Evolutionary conservation across 139 green algal species (phyloP).

Genomic region (Micractinium conductrix): DNA sequence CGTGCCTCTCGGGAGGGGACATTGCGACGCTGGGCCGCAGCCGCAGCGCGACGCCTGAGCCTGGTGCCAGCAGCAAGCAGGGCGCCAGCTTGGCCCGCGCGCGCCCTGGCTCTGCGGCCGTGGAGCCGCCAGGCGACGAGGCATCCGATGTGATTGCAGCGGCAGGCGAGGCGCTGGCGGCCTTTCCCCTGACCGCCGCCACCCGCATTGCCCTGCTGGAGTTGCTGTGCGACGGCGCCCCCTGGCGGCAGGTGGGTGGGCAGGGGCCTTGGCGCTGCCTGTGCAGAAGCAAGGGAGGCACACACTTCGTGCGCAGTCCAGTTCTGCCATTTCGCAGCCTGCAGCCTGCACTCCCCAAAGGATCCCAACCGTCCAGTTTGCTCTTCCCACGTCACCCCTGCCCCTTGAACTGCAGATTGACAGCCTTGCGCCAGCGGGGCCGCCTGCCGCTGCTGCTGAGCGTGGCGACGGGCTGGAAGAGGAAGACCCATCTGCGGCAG

Average conservation of each 20-base stretch:
- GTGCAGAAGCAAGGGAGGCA: too few relatives aligned
- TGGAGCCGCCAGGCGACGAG: background rate
- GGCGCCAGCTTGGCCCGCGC: too few relatives aligned
- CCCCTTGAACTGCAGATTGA: slow-evolving; percentile 20
- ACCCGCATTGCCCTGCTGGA: slow-evolving; percentile 44
- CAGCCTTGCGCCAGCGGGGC: background rate
- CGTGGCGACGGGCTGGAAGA: background rate
- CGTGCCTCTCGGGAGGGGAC: slow-evolving; percentile 19
- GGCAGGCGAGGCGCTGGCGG: slow-evolving; percentile 35
- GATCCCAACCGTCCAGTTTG: too few relatives aligned
- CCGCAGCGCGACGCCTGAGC: background rate
- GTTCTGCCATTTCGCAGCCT: too few relatives aligned
- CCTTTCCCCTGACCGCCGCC: slow-evolving; percentile 31
- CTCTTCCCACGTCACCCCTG: too few relatives aligned
- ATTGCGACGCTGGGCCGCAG: background rate
- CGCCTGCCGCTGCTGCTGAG: background rate
- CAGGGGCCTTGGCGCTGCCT: too few relatives aligned
- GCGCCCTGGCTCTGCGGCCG: too few relatives aligned
- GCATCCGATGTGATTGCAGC: slow-evolving; percentile 25
- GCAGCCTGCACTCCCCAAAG: too few relatives aligned
- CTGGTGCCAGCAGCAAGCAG: too few relatives aligned
- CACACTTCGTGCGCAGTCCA: too few relatives aligned
- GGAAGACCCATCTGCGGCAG: background rate
- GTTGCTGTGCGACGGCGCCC: slow-evolving; percentile 38
- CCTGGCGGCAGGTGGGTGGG: slow-evolving; percentile 33